These are phyloP conservation scores for Tolypocladium sp. DNA, from an alignment of 2,329 filamentous ascomycete species.

Conservation along the genomic window DNA sequence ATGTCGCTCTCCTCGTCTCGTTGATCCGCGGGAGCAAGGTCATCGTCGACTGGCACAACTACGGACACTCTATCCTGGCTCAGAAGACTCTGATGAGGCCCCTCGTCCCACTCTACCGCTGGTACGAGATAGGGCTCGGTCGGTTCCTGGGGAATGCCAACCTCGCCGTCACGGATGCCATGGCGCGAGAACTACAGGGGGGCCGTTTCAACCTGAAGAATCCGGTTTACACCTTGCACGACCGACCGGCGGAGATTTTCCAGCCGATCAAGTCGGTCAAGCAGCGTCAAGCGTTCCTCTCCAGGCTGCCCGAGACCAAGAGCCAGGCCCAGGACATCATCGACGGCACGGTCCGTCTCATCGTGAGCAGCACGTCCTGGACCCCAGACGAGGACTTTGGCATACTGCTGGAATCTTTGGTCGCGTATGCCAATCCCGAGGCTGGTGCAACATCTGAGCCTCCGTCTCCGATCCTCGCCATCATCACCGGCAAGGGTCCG, in stretches of 20 bases:
- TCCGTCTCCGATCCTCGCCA: conserved; percentile 63
- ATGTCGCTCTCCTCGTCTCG: conserved; percentile 63
- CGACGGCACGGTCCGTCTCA: conserved; percentile 50
- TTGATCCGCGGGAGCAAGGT: conserved; percentile 71
- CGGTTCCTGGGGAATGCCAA: conserved; percentile 60
- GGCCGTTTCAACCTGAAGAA: conserved; percentile 56
- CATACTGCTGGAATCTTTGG: conserved; percentile 73
- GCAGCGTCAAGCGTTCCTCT: conserved; percentile 51
- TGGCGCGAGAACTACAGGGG: conserved; percentile 61
- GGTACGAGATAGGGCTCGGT: conserved; percentile 69
- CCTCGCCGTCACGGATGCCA: conserved; percentile 82
- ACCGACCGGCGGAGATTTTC: conserved; percentile 78
- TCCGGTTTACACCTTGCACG: conserved; percentile 67
- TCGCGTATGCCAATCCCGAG: conserved; percentile 53
- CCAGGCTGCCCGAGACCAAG: conserved; percentile 54
- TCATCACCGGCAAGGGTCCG: conserved; percentile 93
- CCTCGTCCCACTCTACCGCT: conserved; percentile 66
- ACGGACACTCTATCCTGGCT: conserved; percentile 86
- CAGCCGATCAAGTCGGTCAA: conserved; percentile 49
- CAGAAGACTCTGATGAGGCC: conserved; percentile 54
- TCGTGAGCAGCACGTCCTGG: conserved; percentile 95
- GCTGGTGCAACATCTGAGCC: conserved; percentile 28
- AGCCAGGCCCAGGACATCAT: conserved; percentile 50
- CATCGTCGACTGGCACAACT: conserved; percentile 98
- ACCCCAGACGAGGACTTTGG: conserved; percentile 94